Conservation (phyloP, 495 filamentous ascomycete species). For the Stereocaulon alpinum region DNA sequence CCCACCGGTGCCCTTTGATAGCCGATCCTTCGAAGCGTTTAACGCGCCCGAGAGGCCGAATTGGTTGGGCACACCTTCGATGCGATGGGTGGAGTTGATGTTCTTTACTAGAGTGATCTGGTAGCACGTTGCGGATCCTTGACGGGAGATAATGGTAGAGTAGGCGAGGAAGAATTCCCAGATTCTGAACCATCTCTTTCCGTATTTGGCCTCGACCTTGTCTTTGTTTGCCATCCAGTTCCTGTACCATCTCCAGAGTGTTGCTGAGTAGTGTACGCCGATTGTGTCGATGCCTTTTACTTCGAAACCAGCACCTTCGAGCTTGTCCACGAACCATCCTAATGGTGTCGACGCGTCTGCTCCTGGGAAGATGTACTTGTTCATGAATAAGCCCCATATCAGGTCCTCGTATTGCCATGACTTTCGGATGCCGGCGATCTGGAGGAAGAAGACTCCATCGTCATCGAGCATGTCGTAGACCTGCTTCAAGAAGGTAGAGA, state of each 20-base stretch:
- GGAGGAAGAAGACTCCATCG: constrained; percentile 61
- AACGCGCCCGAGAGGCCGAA: constrained; percentile 67
- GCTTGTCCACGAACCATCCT: constrained; percentile 52
- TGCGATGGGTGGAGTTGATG: constrained; percentile 88
- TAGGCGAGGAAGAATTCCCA: constrained; percentile 98
- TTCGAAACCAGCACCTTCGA: constrained; percentile 56
- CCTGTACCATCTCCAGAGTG: constrained; percentile 96
- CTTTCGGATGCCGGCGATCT: constrained; percentile 60
- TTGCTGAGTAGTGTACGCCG: constrained; percentile 95
- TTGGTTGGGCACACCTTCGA: constrained; percentile 74
- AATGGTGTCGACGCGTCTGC: constrained; percentile 59
- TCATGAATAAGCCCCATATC: constrained; percentile 69
- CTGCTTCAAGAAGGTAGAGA: constrained; percentile 49
- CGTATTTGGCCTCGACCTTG: constrained; percentile 93
- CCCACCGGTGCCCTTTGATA: constrained; percentile 17
- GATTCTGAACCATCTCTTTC: constrained; percentile 91
- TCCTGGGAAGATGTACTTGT: constrained; percentile 67
- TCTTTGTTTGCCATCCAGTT: constrained; percentile 97
- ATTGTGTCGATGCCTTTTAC: constrained; percentile 65
- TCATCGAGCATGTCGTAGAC: constrained; percentile 62
- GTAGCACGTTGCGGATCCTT: constrained; percentile 89
- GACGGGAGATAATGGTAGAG: constrained; percentile 86
- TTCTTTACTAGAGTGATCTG: constrained; percentile 97
- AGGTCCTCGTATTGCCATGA: constrained; percentile 66
- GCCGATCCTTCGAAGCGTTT: constrained; percentile 20